Conservation (phyloP, 2,329 filamentous ascomycete species). For the Trichoderma asperellum region DNA sequence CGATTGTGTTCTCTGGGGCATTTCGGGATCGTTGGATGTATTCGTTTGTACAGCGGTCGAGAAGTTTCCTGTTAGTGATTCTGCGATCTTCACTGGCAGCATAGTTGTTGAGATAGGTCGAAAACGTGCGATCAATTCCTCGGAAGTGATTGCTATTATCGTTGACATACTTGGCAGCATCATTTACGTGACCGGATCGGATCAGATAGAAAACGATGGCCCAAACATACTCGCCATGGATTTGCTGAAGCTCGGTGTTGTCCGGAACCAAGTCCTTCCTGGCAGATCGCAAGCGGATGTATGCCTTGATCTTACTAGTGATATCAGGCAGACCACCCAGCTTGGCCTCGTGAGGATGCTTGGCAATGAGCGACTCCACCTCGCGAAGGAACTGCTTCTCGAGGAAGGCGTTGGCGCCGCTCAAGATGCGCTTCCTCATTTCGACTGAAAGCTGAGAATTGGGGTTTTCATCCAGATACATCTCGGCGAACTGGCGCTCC, state of each 20-base stretch:
- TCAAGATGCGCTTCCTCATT: slow-evolving; percentile 78
- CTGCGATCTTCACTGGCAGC: slow-evolving; percentile 75
- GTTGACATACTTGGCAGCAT: slow-evolving; percentile 86
- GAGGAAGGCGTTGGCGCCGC: slow-evolving; percentile 77
- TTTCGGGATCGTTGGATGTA: slow-evolving; percentile 85
- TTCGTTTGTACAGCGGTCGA: slow-evolving; percentile 86
- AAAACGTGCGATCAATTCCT: slow-evolving; percentile 87
- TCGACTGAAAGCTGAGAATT: slow-evolving; percentile 66
- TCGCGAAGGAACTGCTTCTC: slow-evolving; percentile 81
- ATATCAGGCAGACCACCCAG: slow-evolving; percentile 87
- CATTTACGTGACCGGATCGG: slow-evolving; percentile 78
- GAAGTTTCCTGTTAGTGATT: slow-evolving; percentile 71
- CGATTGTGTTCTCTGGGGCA: slow-evolving; percentile 82
- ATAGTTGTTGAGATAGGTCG: slow-evolving; percentile 84
- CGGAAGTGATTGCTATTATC: slow-evolving; percentile 80
- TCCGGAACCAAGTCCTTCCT: slow-evolving; percentile 85
- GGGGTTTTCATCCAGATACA: slow-evolving; percentile 75
- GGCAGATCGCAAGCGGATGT: slow-evolving; percentile 77
- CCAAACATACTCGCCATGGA: slow-evolving; percentile 87
- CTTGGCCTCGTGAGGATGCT: slow-evolving; percentile 85
- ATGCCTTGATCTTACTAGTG: slow-evolving; percentile 89
- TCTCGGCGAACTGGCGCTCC: slow-evolving; percentile 74
- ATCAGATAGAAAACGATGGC: slow-evolving; percentile 91
- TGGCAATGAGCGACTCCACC: slow-evolving; percentile 76
- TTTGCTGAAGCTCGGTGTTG: slow-evolving; percentile 76